Conservation (phyloP, 2,329 filamentous ascomycete species). For the Hirsutella thompsonii region DNA sequence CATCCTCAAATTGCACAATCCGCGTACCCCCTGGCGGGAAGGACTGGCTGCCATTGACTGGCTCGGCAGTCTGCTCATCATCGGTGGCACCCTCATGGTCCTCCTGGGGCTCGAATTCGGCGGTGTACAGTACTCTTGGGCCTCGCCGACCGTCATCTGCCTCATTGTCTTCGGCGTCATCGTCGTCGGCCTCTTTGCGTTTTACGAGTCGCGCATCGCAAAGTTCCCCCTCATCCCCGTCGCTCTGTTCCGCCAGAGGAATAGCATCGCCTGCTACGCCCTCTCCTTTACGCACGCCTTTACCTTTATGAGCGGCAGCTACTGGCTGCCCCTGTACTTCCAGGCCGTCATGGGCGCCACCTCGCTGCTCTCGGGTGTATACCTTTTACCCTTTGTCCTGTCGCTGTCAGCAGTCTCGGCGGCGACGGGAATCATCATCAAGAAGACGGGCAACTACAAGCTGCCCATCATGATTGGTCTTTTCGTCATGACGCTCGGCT, state of each 20-base stretch:
- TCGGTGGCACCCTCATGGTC: constrained; percentile 73
- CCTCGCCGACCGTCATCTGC: constrained; percentile 61
- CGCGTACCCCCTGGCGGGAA: constrained; percentile 46
- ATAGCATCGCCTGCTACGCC: constrained; percentile 51
- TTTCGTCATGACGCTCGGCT: constrained; percentile 47
- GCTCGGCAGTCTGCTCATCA: constrained; percentile 43
- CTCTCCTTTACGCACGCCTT: constrained; percentile 63
- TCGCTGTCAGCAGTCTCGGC: constrained; percentile 52
- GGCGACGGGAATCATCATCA: constrained; percentile 40
- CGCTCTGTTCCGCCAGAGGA: constrained; percentile 51
- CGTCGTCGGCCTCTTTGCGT: constrained; percentile 50
- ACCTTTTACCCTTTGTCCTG: constrained; percentile 58
- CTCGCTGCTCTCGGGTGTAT: constrained; percentile 62
- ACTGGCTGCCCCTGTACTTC: constrained; percentile 79
- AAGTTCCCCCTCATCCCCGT: constrained; percentile 69
- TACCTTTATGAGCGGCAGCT: constrained; percentile 65
- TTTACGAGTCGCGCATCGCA: constrained; percentile 62
- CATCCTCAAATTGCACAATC: constrained; percentile 56
- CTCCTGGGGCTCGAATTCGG: constrained; percentile 79
- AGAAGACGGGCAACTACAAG: constrained; percentile 54
- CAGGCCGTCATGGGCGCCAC: constrained; percentile 58
- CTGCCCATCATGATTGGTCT: constrained; percentile 46
- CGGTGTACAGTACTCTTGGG: constrained; percentile 63
- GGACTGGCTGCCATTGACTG: constrained; percentile 53
- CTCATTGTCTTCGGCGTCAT: constrained; percentile 62